Base-by-base conservation (phyloP, 768 basidiomycete species). In the Mycena albidolilacea region DNA sequence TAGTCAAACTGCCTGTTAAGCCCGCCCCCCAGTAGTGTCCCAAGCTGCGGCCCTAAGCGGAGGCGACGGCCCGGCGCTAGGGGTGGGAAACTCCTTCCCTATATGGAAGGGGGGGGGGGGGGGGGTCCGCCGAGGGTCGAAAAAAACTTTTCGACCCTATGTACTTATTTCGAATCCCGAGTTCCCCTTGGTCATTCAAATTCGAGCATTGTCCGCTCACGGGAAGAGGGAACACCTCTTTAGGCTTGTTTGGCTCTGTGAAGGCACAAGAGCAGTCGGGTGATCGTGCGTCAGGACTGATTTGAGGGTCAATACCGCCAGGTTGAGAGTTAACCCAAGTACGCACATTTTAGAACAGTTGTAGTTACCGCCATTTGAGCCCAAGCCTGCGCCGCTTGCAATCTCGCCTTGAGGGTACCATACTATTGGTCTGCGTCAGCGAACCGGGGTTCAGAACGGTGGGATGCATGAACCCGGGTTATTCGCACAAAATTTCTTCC, bases 371-470 rank as follows among this genome's bases (percentile, higher is more conserved):
- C 67, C 67, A 30, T 69, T 69, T 10, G 48, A 1, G 19, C 67
- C 67, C n/a, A 69, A 15, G 21, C 59, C 59, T 17, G 59, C 48
- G 35, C 67, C 67, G 17, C 52, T 62, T 12, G 67, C 67, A n/a
- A 69, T 69, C 52, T 61, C 58, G 14, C 67, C 67, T 41, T 61
- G 59, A 5, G 59, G 48, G 59, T 61, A 61, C 67, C 67, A 69
- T 15, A 55, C 52, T 64, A 37, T 23, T 50, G 7, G 41, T 41
- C 41, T 19, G 37, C 19, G 15, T 37, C 11, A 15, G n/a, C 17
- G 48, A 19, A 50, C 7, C 17, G 5, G n/a, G 17, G 2, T 46
- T 50, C 48, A 50, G 5, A 19, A 19, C 48, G 48, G 4, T 46
- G 15, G 8, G 46, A 14, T 11, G 46, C 15, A 65, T 52, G 64